A percentile compares a stretch with the other conserved stretches of the same genome.
phyloP scores from a whole-genome alignment of 78 protist species.

The Dictyostelium brefeldianum region DNA sequence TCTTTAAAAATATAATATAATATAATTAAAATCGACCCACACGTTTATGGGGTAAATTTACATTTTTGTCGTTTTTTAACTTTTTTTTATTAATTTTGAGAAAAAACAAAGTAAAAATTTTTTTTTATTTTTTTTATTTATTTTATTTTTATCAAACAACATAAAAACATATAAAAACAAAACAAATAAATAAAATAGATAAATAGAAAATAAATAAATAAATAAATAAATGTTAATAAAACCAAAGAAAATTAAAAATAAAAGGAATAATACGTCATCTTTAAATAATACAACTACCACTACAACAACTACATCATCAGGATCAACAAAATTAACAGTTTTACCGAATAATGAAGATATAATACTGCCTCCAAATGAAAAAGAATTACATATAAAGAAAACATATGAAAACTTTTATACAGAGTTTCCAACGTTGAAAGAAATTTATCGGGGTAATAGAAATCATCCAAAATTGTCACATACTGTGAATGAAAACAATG shows the following conservation, averaged over 20 bases:
- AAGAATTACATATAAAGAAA: background rate
- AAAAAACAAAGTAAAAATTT: background rate
- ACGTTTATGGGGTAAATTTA: too few relatives aligned
- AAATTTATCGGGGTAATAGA: background rate
- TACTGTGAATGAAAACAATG: background rate
- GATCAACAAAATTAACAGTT: background rate
- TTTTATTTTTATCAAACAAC: background rate
- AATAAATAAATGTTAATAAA: background rate
- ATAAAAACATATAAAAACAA: background rate
- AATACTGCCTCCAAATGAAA: background rate
- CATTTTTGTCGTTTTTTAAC: too few relatives aligned
- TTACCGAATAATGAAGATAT: background rate
- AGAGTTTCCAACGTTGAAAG: slow-evolving; percentile 13
- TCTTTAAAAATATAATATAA: background rate
- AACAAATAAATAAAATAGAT: background rate
- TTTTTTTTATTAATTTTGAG: background rate
- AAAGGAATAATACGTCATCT: background rate
- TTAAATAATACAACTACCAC: background rate
- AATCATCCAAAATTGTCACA: background rate
- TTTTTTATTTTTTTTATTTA: background rate
- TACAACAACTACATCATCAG: background rate
- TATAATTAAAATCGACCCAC: background rate
- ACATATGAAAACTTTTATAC: slow-evolving; percentile 1
- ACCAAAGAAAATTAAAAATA: slow-evolving; percentile 3
- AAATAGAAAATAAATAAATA: background rate